phyloP scores from a whole-genome alignment of 805 yeast genomes.

The Yarrowia deformans region DNA sequence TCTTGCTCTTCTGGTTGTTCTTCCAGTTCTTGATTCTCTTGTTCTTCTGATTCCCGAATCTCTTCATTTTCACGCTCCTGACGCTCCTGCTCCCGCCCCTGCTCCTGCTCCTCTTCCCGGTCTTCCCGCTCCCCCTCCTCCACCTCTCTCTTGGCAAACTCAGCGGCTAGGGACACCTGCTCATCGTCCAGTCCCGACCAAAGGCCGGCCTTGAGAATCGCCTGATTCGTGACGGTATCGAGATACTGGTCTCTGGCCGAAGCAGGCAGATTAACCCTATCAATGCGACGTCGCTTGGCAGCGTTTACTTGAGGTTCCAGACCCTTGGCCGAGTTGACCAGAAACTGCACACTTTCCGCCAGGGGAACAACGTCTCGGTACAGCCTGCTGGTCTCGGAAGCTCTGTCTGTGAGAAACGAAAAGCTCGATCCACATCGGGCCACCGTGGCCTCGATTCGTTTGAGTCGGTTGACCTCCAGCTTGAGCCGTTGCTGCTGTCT shows the following conservation, averaged over 20 bases:
- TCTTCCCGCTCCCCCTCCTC: background rate
- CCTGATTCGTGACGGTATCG: constrained; percentile 27
- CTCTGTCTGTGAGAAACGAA: constrained; percentile 5
- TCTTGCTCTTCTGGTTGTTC: background rate
- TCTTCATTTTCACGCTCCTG: background rate
- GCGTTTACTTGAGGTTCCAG: constrained; percentile 1
- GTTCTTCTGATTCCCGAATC: no score
- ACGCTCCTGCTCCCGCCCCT: background rate
- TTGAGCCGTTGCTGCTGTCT: constrained; percentile 20
- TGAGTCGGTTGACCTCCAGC: constrained; percentile 15
- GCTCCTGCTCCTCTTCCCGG: background rate
- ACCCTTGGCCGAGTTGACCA: constrained; percentile 19
- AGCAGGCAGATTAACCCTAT: constrained; percentile 1
- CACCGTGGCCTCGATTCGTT: constrained; percentile 15
- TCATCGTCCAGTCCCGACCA: constrained; percentile 34
- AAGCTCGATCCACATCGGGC: background rate
- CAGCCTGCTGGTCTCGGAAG: background rate
- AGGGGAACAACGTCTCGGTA: constrained; percentile 21
- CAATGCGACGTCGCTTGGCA: constrained; percentile 6
- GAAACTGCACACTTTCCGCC: constrained; percentile 28
- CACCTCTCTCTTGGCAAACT: constrained; percentile 8
- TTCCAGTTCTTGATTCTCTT: background rate
- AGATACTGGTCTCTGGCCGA: constrained; percentile 34
- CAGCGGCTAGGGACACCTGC: constrained; percentile 6
- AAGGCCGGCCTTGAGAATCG: constrained; percentile 2